Evolutionary conservation across 768 basidiomycete genomes (phyloP).

Genomic region (Sporobolomyces phaffii): DNA sequence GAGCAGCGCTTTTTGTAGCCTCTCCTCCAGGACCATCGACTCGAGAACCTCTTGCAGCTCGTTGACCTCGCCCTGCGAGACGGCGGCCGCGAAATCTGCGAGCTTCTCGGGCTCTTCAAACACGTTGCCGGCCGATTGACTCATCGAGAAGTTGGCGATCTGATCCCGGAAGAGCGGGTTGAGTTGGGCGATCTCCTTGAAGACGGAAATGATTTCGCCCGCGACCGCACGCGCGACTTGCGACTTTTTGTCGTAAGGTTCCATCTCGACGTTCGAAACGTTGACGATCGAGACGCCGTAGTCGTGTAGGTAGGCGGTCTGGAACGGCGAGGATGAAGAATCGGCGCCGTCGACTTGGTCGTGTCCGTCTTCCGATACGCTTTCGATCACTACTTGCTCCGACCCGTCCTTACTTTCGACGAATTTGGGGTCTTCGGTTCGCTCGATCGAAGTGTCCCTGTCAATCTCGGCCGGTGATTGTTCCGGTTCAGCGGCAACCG

Average conservation of each 20-base stretch:
- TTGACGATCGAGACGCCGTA: slow-evolving; percentile 81
- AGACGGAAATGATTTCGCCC: slow-evolving; percentile 90
- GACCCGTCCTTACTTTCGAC: slow-evolving; percentile 2
- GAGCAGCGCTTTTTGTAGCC: slow-evolving; percentile 78
- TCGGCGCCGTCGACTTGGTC: too few relatives aligned
- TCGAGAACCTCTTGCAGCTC: slow-evolving; percentile 93
- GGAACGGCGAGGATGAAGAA: slow-evolving; percentile 55
- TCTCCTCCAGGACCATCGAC: slow-evolving; percentile 73
- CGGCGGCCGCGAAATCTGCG: slow-evolving; percentile 94
- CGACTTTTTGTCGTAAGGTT: slow-evolving; percentile 75
- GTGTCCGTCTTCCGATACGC: too few relatives aligned
- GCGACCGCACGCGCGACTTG: slow-evolving; percentile 93
- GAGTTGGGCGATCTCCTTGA: slow-evolving; percentile 96
- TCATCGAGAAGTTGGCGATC: slow-evolving; percentile 91
- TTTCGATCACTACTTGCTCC: not conserved
- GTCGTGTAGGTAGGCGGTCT: slow-evolving; percentile 76
- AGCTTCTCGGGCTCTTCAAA: slow-evolving; percentile 97
- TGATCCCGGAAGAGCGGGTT: slow-evolving; percentile 98
- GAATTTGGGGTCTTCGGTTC: not conserved
- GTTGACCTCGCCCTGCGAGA: slow-evolving; percentile 81
- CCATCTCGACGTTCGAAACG: slow-evolving; percentile 72
- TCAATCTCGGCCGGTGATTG: slow-evolving; percentile 50
- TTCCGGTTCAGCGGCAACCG: slow-evolving; percentile 42
- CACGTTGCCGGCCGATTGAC: slow-evolving; percentile 82
- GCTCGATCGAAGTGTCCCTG: slow-evolving; percentile 41